Evolutionary conservation across 1,139 yeast genomes (phyloP).

Genomic region (Casaregolazyma suthepensis): DNA sequence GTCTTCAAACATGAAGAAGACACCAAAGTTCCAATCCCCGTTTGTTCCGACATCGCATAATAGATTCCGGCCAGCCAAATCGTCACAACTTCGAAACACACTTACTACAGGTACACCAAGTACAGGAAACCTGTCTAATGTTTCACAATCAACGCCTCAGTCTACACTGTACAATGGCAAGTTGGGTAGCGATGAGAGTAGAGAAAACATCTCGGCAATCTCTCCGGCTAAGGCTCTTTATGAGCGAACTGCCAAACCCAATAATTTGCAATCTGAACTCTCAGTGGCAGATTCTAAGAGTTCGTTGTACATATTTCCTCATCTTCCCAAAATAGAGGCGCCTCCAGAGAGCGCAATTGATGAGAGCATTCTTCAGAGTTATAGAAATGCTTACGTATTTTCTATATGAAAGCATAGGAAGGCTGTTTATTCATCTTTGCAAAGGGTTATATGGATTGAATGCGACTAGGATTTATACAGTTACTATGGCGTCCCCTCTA

Average conservation of each 20-base stretch:
- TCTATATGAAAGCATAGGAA: not conserved
- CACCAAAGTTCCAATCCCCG: slow-evolving; percentile 3
- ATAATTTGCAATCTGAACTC: slow-evolving; percentile 4
- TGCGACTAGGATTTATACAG: too few species aligned
- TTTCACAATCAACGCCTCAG: not conserved
- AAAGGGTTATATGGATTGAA: not conserved
- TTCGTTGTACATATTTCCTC: not conserved
- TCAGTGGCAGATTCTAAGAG: not conserved
- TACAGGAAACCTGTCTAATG: not conserved
- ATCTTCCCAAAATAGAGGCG: not conserved
- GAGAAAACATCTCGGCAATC: slow-evolving; percentile 3
- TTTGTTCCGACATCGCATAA: slow-evolving; percentile 1
- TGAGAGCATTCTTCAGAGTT: not conserved
- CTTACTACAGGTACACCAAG: slow-evolving; percentile 20
- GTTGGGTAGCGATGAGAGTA: not conserved
- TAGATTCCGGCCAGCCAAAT: slow-evolving; percentile 23
- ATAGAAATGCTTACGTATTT: not conserved
- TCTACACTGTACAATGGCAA: slow-evolving; percentile 5
- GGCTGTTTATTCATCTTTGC: not conserved
- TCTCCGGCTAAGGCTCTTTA: slow-evolving; percentile 18
- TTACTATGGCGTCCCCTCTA: too few species aligned
- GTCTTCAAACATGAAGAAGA: slow-evolving; percentile 6
- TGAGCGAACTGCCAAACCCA: not conserved
- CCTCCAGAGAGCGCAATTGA: not conserved
- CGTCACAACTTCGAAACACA: slow-evolving; percentile 25